Evolutionary conservation across 176 grass and related monocot genomes (phyloP).

Genomic region (Oryza rufipogon): DNA sequence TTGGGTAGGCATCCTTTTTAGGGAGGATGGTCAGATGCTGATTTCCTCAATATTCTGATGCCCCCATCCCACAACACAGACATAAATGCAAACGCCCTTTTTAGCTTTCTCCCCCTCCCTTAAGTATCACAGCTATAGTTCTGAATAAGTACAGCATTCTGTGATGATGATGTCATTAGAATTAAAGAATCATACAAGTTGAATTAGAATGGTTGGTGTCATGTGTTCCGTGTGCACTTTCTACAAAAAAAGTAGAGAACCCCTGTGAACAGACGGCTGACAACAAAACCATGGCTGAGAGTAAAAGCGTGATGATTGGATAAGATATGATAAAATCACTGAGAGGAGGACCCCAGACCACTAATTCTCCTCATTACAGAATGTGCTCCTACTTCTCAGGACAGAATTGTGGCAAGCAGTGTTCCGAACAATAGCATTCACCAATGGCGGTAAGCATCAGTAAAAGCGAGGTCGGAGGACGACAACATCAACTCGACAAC

Average conservation of each 20-base stretch:
- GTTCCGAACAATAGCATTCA: neutral
- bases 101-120: neutral
- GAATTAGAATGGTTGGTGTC: neutral
- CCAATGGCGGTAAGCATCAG: neutral
- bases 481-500: neutral
- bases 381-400: slow-evolving; percentile 11
- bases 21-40: slow-evolving; percentile 29
- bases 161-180: slow-evolving; percentile 20
- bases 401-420: slow-evolving; percentile 6
- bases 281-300: slow-evolving; percentile 11
- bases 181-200: slow-evolving; percentile 12
- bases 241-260: neutral
- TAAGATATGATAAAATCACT: slow-evolving; percentile 15
- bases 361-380: neutral
- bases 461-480: neutral
- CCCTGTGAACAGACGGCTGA: slow-evolving; percentile 1
- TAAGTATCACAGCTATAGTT: slow-evolving; percentile 5
- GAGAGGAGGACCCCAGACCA: neutral
- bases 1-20: slow-evolving; percentile 28
- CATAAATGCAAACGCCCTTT: neutral
- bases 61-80: neutral
- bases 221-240: neutral
- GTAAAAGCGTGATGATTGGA: slow-evolving; percentile 21
- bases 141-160: slow-evolving; percentile 18
- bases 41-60: slow-evolving; percentile 44